Evolutionary conservation across 345 rosid genomes (phyloP).

Genomic region (Microthlaspi erraticum): DNA sequence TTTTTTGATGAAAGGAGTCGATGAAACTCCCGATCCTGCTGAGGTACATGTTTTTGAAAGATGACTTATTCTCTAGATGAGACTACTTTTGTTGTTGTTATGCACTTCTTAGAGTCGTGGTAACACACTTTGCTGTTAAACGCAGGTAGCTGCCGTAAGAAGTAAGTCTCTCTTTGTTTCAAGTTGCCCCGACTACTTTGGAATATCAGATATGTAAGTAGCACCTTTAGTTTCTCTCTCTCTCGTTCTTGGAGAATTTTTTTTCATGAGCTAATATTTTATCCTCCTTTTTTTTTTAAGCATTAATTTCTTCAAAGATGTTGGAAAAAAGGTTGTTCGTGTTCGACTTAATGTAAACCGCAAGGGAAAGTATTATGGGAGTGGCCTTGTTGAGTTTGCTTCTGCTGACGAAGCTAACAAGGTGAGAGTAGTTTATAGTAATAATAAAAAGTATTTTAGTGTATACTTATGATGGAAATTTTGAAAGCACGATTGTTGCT

Average conservation of each 20-base stretch:
- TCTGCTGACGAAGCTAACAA: not conserved
- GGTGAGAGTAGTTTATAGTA: not conserved
- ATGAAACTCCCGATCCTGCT: too few relatives aligned
- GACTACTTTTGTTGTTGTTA: too few relatives aligned
- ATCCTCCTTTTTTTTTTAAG: not conserved
- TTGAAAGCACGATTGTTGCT: not conserved
- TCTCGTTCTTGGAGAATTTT: not conserved
- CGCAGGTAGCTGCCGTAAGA: not conserved
- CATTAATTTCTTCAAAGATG: not conserved
- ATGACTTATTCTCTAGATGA: too few relatives aligned
- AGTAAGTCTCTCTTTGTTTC: not conserved
- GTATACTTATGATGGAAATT: not conserved
- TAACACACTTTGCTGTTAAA: not conserved
- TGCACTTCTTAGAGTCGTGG: not conserved
- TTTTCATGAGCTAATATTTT: not conserved
- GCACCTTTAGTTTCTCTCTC: not conserved
- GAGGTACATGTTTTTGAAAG: too few relatives aligned
- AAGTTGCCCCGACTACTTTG: too few relatives aligned
- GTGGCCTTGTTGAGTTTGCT: constrained; percentile 15
- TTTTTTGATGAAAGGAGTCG: too few relatives aligned
- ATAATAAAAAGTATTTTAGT: not conserved
- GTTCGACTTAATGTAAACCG: constrained; percentile 7
- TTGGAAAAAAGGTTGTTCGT: constrained; percentile 10
- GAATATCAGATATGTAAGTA: constrained; percentile 2
- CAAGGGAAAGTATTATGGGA: not conserved